Evolutionary conservation across 179 eudicot species (phyloP).

Genomic region (Drosera spatulata): DNA sequence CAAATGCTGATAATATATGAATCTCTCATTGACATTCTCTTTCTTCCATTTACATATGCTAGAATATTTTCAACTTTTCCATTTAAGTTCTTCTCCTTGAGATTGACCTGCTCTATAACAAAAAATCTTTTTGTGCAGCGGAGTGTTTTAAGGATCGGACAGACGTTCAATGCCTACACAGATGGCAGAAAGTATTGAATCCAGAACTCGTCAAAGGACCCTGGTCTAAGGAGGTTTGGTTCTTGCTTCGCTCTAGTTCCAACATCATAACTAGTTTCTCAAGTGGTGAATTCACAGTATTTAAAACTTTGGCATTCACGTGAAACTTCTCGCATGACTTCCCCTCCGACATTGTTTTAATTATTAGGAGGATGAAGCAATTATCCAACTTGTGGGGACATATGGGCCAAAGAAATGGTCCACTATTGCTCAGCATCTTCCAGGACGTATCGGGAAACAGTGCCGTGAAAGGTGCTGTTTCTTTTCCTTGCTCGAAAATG

Average conservation of each 20-base stretch:
- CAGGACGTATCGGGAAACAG: constrained; percentile 98
- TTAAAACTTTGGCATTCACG: neutral
- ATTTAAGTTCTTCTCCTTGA: too few species aligned
- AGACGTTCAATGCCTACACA: constrained; percentile 94
- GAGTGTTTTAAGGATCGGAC: constrained; percentile 96
- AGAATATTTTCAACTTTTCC: too few species aligned
- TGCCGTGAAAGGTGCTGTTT: constrained; percentile 84
- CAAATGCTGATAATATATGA: too few species aligned
- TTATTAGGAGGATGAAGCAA: constrained; percentile 72
- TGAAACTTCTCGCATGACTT: too few species aligned
- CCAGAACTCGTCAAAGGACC: constrained; percentile 98
- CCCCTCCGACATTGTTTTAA: neutral
- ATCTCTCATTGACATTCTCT: too few species aligned
- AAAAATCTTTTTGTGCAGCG: constrained; percentile 40
- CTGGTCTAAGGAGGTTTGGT: constrained; percentile 88
- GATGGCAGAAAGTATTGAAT: constrained; percentile 97
- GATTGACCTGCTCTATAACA: too few species aligned
- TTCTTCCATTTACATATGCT: too few species aligned
- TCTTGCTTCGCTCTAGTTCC: too few species aligned
- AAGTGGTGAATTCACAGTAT: too few species aligned
- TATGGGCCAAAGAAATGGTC: constrained; percentile 98
- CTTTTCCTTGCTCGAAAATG: neutral
- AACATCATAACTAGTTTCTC: too few species aligned
- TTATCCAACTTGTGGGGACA: constrained; percentile 62
- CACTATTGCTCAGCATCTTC: constrained; percentile 83